phyloP scores from a whole-genome alignment of 1,139 yeast species.

The Lodderomyces parapsilosis region DNA sequence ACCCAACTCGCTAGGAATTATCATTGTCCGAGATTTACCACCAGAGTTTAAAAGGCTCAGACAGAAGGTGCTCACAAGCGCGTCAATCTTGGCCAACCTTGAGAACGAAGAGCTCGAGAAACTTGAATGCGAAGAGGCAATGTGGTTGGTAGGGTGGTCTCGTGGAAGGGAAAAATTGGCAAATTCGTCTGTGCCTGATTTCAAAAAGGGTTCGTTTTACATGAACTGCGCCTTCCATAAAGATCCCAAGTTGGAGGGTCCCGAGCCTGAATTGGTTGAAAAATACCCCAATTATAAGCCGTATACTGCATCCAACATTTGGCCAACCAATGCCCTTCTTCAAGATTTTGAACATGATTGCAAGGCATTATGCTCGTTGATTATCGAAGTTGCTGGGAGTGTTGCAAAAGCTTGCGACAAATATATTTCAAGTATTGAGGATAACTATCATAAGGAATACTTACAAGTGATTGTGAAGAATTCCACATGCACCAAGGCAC shows the following conservation, averaged over 20 bases:
- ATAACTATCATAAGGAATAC: slow-evolving; percentile 33
- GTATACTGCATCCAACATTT: slow-evolving; percentile 52
- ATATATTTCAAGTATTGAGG: slow-evolving; percentile 29
- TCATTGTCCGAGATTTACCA: slow-evolving; percentile 47
- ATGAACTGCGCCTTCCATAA: slow-evolving; percentile 58
- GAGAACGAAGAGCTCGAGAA: slow-evolving; percentile 29
- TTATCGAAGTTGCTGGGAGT: slow-evolving; percentile 48
- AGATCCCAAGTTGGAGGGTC: slow-evolving; percentile 46
- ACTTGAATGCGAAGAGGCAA: slow-evolving; percentile 47
- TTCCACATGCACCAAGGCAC: slow-evolving; percentile 59
- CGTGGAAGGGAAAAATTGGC: slow-evolving; percentile 55
- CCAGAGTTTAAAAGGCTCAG: slow-evolving; percentile 37
- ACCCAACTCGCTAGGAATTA: slow-evolving; percentile 55
- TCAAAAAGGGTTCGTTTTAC: slow-evolving; percentile 58
- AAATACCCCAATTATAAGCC: slow-evolving; percentile 36
- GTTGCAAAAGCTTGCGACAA: slow-evolving; percentile 58
- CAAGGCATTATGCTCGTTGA: slow-evolving; percentile 42
- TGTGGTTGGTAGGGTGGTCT: slow-evolving; percentile 68
- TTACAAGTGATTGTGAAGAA: slow-evolving; percentile 45
- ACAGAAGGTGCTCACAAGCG: slow-evolving; percentile 40
- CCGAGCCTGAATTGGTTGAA: slow-evolving; percentile 29
- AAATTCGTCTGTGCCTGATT: slow-evolving; percentile 42
- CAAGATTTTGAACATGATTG: slow-evolving; percentile 34
- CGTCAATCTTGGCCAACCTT: slow-evolving; percentile 46
- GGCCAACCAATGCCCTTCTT: slow-evolving; percentile 41